phyloP scores from a whole-genome alignment of 305 asterid genomes.

The Fraxinus paxiana region DNA sequence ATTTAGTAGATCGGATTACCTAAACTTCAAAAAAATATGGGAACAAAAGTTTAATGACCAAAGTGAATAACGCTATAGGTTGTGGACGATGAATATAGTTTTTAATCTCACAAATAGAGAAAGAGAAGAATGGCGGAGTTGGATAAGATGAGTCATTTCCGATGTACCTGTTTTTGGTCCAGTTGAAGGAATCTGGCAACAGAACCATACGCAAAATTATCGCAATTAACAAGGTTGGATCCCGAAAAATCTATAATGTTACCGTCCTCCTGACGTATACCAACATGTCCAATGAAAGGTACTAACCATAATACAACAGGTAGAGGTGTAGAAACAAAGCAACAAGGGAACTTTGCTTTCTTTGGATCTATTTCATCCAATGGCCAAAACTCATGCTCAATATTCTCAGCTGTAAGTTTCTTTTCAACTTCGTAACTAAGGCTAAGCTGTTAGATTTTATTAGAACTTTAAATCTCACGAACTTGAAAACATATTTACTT shows the following conservation, averaged over 20 bases:
- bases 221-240: slow-evolving; percentile 61
- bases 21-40: neutral
- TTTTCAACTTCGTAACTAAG: slow-evolving; percentile 31
- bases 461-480: no score
- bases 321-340: slow-evolving; percentile 86
- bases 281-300: slow-evolving; percentile 91
- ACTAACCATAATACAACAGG: slow-evolving; percentile 97
- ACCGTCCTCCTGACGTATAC: slow-evolving; percentile 83
- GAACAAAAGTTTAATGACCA: neutral
- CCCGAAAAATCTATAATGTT: slow-evolving; percentile 72
- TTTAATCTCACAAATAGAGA: neutral
- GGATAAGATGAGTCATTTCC: no score
- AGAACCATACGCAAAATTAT: slow-evolving; percentile 64
- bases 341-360: slow-evolving; percentile 77
- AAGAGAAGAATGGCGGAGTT: no score
- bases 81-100: neutral
- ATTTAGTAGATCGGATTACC: neutral
- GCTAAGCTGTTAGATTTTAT: no score
- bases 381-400: slow-evolving; percentile 72
- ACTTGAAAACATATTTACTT: no score
- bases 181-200: slow-evolving; percentile 80
- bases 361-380: slow-evolving; percentile 56
- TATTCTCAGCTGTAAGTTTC: slow-evolving; percentile 18
- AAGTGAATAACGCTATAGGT: neutral
- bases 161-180: slow-evolving; percentile 76